A percentile compares a stretch with the other conserved stretches of the same genome.
Evolutionary conservation across 1,284 basidiomycete genomes (phyloP).

Genomic region (Ganoderma lucidum): DNA sequence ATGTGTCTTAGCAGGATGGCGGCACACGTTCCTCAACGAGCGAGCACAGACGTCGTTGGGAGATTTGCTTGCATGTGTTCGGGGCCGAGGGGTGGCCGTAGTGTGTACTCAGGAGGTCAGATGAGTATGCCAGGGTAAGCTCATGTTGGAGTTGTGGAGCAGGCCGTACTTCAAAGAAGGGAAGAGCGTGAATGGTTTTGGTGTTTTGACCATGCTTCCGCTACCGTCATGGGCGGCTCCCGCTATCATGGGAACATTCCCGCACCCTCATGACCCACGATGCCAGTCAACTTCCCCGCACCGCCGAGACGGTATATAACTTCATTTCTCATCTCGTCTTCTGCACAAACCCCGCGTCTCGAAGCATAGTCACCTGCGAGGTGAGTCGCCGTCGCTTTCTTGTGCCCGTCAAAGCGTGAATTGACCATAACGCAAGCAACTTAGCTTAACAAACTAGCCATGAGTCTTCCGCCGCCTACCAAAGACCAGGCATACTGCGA

Average conservation of each 20-base stretch:
- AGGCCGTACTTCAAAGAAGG: neutral
- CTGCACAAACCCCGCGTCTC: neutral
- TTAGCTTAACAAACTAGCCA: neutral
- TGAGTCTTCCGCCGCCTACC: constrained; percentile 21
- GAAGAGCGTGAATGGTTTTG: neutral
- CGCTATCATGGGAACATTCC: neutral
- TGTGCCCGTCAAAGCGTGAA: neutral
- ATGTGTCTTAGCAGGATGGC: constrained; percentile 43
- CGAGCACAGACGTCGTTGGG: neutral
- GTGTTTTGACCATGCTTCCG: neutral
- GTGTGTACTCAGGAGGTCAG: neutral
- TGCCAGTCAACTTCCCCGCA: neutral
- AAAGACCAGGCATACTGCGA: constrained; percentile 33
- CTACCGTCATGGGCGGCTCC: neutral
- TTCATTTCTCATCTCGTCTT: neutral
- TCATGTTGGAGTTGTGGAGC: neutral
- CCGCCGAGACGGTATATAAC: neutral
- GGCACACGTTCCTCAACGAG: neutral
- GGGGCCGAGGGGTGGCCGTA: neutral
- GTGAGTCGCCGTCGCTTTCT: neutral
- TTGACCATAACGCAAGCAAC: neutral
- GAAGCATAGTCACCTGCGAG: neutral
- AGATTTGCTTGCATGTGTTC: neutral
- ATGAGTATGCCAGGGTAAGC: neutral
- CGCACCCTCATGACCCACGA: neutral